Conservation (phyloP, 345 rosid genomes). For the Balakata baccata region DNA sequence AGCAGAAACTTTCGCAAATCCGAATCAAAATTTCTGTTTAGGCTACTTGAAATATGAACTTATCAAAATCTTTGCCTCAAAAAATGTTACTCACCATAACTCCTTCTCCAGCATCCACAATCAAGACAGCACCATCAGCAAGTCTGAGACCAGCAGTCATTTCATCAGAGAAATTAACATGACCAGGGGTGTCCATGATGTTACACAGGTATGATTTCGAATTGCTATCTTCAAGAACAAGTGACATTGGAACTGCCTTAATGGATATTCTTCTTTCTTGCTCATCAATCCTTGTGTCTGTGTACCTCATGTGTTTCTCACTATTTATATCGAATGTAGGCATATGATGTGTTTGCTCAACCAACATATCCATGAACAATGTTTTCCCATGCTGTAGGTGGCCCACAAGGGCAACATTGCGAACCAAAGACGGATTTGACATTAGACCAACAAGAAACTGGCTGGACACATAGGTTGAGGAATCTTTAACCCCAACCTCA, state of each 20-base stretch:
- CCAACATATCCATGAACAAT: constrained; percentile 94
- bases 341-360: constrained; percentile 94
- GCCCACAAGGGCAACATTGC: constrained; percentile 96
- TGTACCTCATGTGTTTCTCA: constrained; percentile 91
- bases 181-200: constrained; percentile 95
- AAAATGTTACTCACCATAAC: constrained; percentile 42
- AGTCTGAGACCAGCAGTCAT: constrained; percentile 86
- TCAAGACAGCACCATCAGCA: constrained; percentile 89
- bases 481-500: constrained; percentile 94
- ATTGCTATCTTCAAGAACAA: constrained; percentile 91
- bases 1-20: neutral
- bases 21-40: neutral
- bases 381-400: constrained; percentile 95
- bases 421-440: constrained; percentile 81
- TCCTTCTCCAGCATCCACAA: constrained; percentile 98
- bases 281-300: constrained; percentile 92
- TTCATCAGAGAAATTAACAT: constrained; percentile 77
- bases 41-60: neutral
- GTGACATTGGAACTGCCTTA: constrained; percentile 93
- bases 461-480: constrained; percentile 83
- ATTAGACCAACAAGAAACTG: constrained; percentile 91
- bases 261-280: constrained; percentile 95
- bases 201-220: constrained; percentile 88
- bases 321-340: constrained; percentile 69
- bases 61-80: neutral